Percentiles rank a stretch among this genome's conserved stretches.
Conservation (phyloP, 768 basidiomycete species). For the Cystobasidium tubakii region DNA sequence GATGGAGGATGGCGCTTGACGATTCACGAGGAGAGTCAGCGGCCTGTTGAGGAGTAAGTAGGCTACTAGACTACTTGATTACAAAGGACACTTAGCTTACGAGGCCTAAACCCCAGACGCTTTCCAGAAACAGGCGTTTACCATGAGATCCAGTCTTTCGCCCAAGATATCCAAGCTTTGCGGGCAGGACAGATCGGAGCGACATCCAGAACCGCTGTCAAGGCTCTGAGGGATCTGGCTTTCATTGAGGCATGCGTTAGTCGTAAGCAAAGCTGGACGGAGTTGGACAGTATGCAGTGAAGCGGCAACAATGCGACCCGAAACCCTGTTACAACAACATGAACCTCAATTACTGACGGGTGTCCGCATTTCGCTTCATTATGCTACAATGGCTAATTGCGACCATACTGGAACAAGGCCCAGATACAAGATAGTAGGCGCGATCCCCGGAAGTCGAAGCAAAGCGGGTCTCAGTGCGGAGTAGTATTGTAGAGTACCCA, state of each 20-base stretch:
- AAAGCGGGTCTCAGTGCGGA: neutral
- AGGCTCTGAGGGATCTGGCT: neutral
- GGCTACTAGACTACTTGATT: no score
- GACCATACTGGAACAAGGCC: neutral
- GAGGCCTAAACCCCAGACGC: no score
- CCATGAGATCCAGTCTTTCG: neutral
- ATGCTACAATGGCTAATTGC: neutral
- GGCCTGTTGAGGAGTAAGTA: neutral
- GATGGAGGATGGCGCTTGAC: neutral
- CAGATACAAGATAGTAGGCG: neutral
- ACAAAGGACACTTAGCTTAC: no score
- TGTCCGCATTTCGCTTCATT: no score
- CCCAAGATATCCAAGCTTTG: neutral
- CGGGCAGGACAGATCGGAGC: neutral
- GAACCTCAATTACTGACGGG: no score
- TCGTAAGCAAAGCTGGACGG: neutral
- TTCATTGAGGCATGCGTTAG: constrained; percentile 7
- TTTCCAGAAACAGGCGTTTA: neutral
- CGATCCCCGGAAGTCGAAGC: neutral
- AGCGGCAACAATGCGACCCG: neutral
- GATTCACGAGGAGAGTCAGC: neutral
- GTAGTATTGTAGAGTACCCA: neutral
- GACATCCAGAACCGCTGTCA: neutral
- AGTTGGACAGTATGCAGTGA: neutral
- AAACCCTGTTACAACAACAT: no score